A percentile compares a stretch with the other conserved stretches of the same genome.
Evolutionary conservation across 1,284 basidiomycete genomes (phyloP).

Genomic region (Trametes pubescens): DNA sequence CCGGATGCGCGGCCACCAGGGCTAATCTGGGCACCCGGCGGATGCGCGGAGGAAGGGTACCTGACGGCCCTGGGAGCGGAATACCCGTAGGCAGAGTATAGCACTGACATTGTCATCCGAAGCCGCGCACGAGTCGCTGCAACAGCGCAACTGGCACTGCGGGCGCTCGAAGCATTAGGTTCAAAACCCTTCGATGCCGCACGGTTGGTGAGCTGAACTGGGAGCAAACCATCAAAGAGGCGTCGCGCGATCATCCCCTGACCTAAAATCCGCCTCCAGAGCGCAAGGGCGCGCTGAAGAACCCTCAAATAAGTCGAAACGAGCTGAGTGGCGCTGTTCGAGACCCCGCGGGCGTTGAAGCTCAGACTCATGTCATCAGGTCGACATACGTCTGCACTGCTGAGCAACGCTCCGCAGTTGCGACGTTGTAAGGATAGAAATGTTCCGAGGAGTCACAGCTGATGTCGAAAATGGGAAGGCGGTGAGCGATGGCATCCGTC

Average conservation of each 20-base stretch:
- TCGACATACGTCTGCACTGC: neutral
- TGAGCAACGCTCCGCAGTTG: neutral
- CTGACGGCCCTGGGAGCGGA: neutral
- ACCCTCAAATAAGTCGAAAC: neutral
- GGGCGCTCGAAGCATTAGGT: neutral
- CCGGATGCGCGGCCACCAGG: neutral
- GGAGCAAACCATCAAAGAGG: neutral
- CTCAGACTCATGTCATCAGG: neutral
- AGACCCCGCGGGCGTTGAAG: neutral
- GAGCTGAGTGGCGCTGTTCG: neutral
- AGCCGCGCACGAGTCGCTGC: neutral
- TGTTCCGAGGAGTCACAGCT: neutral
- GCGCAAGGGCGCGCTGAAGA: neutral
- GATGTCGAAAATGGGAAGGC: neutral
- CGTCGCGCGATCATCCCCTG: neutral
- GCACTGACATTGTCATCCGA: neutral
- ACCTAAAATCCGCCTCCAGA: neutral
- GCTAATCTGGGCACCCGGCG: neutral
- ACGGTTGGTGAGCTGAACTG: neutral
- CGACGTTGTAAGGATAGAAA: neutral
- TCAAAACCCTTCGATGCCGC: neutral
- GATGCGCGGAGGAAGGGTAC: neutral
- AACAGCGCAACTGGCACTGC: neutral
- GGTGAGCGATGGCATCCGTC: constrained; percentile 12
- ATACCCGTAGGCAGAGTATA: neutral